Evolutionary conservation across 2,329 filamentous ascomycete species (phyloP).

Genomic region (Lecanoromycetidae sp.): DNA sequence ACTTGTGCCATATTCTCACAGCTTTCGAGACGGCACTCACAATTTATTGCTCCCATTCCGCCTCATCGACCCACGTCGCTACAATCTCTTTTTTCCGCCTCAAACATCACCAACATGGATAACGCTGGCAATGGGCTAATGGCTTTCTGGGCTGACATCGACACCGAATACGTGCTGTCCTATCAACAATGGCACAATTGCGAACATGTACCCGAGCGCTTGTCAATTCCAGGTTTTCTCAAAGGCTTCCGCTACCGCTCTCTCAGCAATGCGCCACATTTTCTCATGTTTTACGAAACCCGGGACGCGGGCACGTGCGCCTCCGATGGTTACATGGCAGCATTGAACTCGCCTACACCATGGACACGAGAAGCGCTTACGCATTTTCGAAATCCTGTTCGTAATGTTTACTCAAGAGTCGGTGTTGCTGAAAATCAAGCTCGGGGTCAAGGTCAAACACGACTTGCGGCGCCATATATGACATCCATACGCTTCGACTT

Average conservation of each 20-base stretch:
- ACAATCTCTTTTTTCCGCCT: background rate
- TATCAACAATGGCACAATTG: background rate
- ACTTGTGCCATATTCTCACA: no score
- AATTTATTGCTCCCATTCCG: no score
- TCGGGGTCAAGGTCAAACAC: no score
- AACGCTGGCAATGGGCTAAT: background rate
- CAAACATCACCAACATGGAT: background rate
- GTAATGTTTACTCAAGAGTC: background rate
- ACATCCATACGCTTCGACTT: background rate
- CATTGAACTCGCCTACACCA: background rate
- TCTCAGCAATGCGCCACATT: background rate
- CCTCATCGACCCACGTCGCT: no score
- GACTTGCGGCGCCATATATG: background rate
- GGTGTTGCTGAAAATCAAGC: background rate
- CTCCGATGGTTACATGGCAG: background rate
- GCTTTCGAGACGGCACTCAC: no score
- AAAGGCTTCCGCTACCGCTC: background rate
- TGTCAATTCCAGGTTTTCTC: background rate
- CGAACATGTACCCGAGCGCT: background rate
- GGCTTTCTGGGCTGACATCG: background rate
- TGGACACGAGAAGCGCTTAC: background rate
- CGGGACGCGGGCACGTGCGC: no score
- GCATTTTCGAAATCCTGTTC: background rate
- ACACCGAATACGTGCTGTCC: background rate
- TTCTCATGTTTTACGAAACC: background rate